phyloP scores from a whole-genome alignment of 2,329 filamentous ascomycete genomes.

The Tolypocladium endophyticum region DNA sequence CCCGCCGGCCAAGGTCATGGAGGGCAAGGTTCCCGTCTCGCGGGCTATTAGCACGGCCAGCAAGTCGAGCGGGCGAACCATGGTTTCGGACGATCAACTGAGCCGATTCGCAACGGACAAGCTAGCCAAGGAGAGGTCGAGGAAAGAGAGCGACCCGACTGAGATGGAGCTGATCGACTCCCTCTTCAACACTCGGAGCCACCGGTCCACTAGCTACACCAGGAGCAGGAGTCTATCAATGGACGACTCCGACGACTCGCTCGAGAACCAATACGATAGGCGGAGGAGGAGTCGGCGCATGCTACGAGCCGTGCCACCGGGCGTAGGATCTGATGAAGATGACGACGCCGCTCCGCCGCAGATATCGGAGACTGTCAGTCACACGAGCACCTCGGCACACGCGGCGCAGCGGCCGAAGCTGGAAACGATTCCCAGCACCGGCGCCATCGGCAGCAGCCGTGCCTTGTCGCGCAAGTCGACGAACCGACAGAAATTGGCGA shows the following conservation, averaged over 20 bases:
- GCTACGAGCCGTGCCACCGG: conserved; percentile 18
- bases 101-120: conserved; percentile 33
- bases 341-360: conserved; percentile 16
- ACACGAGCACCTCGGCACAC: conserved; percentile 15
- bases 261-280: conserved; percentile 17
- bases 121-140: conserved; percentile 34
- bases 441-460: conserved; percentile 17
- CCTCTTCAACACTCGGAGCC: conserved; percentile 23
- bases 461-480: conserved; percentile 17
- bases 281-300: conserved; percentile 14
- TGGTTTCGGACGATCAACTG: conserved; percentile 29
- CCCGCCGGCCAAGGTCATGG: conserved; percentile 84
- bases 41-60: conserved; percentile 49
- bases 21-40: conserved; percentile 65
- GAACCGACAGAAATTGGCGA: conserved; percentile 18
- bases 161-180: conserved; percentile 35
- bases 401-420: conserved; percentile 32
- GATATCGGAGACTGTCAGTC: conserved; percentile 14
- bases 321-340: conserved; percentile 22
- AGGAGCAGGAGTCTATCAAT: conserved; percentile 27
- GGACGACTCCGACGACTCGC: conserved; percentile 23
- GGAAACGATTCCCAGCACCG: conserved; percentile 35
- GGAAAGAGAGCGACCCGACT: conserved; percentile 27
- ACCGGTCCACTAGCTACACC: conserved; percentile 18
- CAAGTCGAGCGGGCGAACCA: conserved; percentile 34